Base-by-base conservation (phyloP, 352 stramenopile species). In the Globisporangium cylindrosporum region DNA sequence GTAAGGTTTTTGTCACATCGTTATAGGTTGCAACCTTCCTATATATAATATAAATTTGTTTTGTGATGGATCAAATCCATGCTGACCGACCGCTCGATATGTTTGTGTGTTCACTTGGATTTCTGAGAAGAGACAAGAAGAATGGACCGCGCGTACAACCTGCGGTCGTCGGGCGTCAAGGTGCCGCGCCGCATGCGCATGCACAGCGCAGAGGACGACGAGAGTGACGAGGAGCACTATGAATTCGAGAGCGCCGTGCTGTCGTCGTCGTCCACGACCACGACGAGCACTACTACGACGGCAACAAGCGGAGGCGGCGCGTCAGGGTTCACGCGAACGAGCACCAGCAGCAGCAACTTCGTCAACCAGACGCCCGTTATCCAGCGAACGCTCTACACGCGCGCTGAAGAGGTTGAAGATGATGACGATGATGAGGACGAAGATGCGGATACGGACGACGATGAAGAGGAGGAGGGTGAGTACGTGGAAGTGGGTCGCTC, bases 301-400 rank as follows among this genome's bases (percentile, higher is more conserved):
- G 24, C 36, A 24, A 38, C 38, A 9, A 64, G 29, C 4, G 32
- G 53, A n/a, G 34, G 27, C 46, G 56, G 41, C 36, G 38, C 14
- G 58, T 62, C 24, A 7, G 18, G 27, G 8, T 48, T 46, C 29
- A 59, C 46, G 20, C 29, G 38, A 14, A 62, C 32, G n/a, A 56
- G 62, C 49, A 62, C 56, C 5, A 48, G 49, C 25, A 67, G 56
- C 25, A 67, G 51, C 22, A 62, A 60, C n/a, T 70, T 73, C 25
- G 73, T 66, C 0, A 74, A 77, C 14, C 72, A 71, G 34, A 90
- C 84, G 25, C 81, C 84, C 12, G 75, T 81, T 0, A 79, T 92
- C 57, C 84, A 89, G 54, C 78, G 82, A 34, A 89, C 80, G 62
- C 73, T 92, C n/a, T 69, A 77, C 53, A 73, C 87, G 69, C 73